Evolutionary conservation across 176 grass and related monocot species (phyloP).

Genomic region (Musa acuminata): DNA sequence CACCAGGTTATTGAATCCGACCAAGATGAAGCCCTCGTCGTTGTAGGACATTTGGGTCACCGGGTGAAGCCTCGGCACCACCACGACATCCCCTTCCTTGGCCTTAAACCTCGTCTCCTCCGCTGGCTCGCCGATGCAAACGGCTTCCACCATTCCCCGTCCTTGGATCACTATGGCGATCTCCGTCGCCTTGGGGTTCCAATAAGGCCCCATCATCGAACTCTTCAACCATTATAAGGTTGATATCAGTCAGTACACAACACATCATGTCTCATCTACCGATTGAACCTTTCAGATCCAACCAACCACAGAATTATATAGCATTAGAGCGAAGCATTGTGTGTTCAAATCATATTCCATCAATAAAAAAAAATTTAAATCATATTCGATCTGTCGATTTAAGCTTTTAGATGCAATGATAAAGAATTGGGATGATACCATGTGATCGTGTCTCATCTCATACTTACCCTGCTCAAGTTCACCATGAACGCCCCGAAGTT

Average conservation of each 20-base stretch:
- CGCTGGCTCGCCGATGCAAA: background rate
- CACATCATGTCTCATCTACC: too few relatives aligned
- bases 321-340: too few relatives aligned
- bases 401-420: too few relatives aligned
- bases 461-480: conserved; percentile 61
- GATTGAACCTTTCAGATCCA: too few relatives aligned
- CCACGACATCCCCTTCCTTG: background rate
- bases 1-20: background rate
- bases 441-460: too few relatives aligned
- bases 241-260: too few relatives aligned
- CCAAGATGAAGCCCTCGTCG: background rate
- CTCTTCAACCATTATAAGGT: background rate
- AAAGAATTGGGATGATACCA: too few relatives aligned
- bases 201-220: conserved; percentile 2
- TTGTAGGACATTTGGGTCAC: conserved; percentile 1
- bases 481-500: conserved; percentile 71
- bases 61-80: background rate
- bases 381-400: too few relatives aligned
- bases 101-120: background rate
- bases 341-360: too few relatives aligned
- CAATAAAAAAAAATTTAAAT: too few relatives aligned
- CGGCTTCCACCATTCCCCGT: background rate
- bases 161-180: conserved; percentile 2
- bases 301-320: too few relatives aligned
- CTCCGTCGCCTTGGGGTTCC: background rate